A percentile compares a stretch with the other conserved stretches of the same genome.
Conservation (phyloP, 2,329 filamentous ascomycete species). For the Pestalotiopsis sp. region DNA sequence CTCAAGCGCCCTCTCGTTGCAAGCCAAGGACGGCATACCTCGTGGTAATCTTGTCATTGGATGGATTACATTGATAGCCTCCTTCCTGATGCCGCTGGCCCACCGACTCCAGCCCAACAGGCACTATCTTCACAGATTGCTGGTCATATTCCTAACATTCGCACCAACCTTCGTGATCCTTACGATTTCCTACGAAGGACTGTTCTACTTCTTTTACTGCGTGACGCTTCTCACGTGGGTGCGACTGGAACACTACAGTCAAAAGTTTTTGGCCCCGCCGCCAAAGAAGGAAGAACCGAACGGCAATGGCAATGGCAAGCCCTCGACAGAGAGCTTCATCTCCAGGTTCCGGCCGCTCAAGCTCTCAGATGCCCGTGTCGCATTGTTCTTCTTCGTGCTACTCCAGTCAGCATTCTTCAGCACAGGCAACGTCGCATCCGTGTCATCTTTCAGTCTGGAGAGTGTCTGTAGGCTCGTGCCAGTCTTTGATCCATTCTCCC, state of each 20-base stretch:
- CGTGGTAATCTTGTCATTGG: slow-evolving; percentile 86
- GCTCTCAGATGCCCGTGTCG: slow-evolving; percentile 83
- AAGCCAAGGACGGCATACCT: slow-evolving; percentile 83
- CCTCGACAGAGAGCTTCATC: slow-evolving; percentile 19
- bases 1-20: slow-evolving; percentile 82
- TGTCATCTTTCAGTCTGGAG: slow-evolving; percentile 92
- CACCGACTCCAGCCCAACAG: slow-evolving; percentile 79
- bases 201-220: slow-evolving; percentile 93
- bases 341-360: slow-evolving; percentile 65
- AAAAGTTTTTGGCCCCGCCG: slow-evolving; percentile 43
- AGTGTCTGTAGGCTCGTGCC: slow-evolving; percentile 86
- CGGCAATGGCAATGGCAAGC: slow-evolving; percentile 23
- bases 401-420: slow-evolving; percentile 96
- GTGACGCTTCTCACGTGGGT: slow-evolving; percentile 86
- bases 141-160: slow-evolving; percentile 90
- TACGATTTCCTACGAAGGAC: slow-evolving; percentile 94
- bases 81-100: slow-evolving; percentile 78
- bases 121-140: slow-evolving; percentile 87
- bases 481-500: slow-evolving; percentile 90
- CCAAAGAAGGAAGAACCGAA: slow-evolving; percentile 21
- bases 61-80: slow-evolving; percentile 79
- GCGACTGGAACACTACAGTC: slow-evolving; percentile 81
- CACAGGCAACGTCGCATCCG: slow-evolving; percentile 92
- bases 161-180: slow-evolving; percentile 93
- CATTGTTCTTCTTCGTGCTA: slow-evolving; percentile 93